Evolutionary conservation across 345 rosid species (phyloP).

Genomic region (Linum usitatissimum): DNA sequence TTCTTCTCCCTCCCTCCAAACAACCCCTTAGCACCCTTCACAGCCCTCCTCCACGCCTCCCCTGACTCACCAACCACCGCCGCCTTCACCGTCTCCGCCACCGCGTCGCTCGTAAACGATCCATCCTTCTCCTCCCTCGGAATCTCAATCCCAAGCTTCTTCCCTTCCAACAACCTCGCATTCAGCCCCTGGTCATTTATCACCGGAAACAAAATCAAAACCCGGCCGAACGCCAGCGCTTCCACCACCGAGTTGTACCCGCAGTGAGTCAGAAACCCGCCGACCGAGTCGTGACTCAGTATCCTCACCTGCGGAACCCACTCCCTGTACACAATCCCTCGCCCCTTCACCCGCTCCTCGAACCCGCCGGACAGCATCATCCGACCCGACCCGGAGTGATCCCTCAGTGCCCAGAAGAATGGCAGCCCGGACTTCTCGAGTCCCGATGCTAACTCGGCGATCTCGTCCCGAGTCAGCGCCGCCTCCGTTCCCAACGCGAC

Average conservation of each 20-base stretch:
- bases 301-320: constrained; percentile 19
- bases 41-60: background rate
- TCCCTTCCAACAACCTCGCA: constrained; percentile 15
- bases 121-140: constrained; percentile 15
- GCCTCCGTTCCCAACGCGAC: constrained; percentile 2
- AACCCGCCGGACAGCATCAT: constrained; percentile 14
- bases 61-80: constrained; percentile 5
- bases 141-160: constrained; percentile 17
- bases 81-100: constrained; percentile 4
- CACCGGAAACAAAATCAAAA: constrained; percentile 14
- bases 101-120: constrained; percentile 12
- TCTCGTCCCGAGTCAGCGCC: background rate
- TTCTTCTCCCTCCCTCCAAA: background rate
- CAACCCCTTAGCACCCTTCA: background rate
- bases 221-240: constrained; percentile 1
- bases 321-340: constrained; percentile 2
- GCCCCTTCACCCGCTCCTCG: constrained; percentile 7
- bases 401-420: constrained; percentile 18
- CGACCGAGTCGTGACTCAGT: constrained; percentile 19
- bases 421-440: constrained; percentile 7
- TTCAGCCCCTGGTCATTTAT: constrained; percentile 21
- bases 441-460: background rate
- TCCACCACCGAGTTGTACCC: constrained; percentile 19
- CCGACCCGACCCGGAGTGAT: constrained; percentile 11
- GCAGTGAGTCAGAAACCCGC: constrained; percentile 21